phyloP scores from a whole-genome alignment of 2,329 filamentous ascomycete genomes.

The Metarhizium robertsii region DNA sequence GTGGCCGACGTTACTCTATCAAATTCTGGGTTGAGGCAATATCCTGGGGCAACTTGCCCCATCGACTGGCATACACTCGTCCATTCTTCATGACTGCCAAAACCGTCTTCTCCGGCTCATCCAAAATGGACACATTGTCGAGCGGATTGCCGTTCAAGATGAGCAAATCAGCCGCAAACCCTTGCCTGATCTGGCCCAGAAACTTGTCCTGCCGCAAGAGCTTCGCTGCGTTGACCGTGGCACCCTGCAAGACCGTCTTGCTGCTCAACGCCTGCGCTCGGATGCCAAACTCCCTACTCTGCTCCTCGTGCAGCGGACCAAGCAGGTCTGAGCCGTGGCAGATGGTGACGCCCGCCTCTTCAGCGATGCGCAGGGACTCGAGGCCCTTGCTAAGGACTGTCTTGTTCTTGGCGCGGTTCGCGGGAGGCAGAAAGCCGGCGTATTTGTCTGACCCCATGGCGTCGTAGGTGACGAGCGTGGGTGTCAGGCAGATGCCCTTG shows the following conservation, averaged over 20 bases:
- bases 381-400: conserved; percentile 38
- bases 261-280: conserved; percentile 14
- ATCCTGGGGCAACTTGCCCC: conserved; percentile 12
- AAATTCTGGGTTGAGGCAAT: neutral
- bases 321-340: conserved; percentile 40
- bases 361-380: conserved; percentile 35
- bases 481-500: conserved; percentile 39
- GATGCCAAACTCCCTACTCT: conserved; percentile 23
- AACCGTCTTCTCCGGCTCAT: conserved; percentile 35
- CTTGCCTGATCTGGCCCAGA: conserved; percentile 40
- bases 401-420: conserved; percentile 38
- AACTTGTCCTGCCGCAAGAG: conserved; percentile 35
- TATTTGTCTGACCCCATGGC: conserved; percentile 36
- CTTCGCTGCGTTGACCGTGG: conserved; percentile 38
- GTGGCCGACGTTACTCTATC: neutral
- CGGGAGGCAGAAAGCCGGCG: conserved; percentile 31
- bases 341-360: conserved; percentile 42
- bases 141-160: conserved; percentile 43
- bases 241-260: conserved; percentile 18
- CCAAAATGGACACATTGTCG: conserved; percentile 43
- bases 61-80: conserved; percentile 21
- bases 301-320: conserved; percentile 20
- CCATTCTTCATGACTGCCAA: conserved; percentile 47
- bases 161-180: conserved; percentile 43
- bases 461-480: conserved; percentile 43